Evolutionary conservation across 1,284 basidiomycete species (phyloP), one percentile per base, ranked within the genome.

Genomic region (Pseudozyma sp.): DNA sequence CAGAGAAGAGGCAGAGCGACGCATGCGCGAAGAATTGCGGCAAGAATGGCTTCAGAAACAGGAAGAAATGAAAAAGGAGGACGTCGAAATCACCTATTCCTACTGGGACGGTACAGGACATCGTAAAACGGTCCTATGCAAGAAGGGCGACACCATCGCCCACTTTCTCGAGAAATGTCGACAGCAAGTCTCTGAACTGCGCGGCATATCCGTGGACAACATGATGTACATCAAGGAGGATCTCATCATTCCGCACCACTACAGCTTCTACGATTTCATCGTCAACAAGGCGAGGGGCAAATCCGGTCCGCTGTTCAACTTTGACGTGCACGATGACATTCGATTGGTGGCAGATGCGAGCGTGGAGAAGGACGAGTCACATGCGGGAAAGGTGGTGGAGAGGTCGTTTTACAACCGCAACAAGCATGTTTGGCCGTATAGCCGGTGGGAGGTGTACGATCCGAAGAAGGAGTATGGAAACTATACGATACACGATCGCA

Each of bases 81-180:
- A 93, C 30, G 92, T 97, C 59, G 93, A 96, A 83, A 89, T 97
- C 74, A 91, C 91, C 0, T 99, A 98, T 83, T 97, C 94, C 0
- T 99, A 92, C 85, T 99, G 97, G 97, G 96, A 99, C 82, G 96
- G 96, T 5, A 94, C 92, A 79, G 97, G 97, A 0, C 97, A 99
- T 86, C 88, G 96, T 44, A 97, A 96, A 86, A 91, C 90, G 37
- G 95, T 97, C 16, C 88, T 87, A 94, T 97, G 94, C 86, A 97
- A 94, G 87, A 99, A 99, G 85, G 96, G 96, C n/a, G 95, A 99
- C 80, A 90, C 91, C 51, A 91, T 99, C 61, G 90, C 90, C 3
- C 87, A 87, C 7, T 98, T 99, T 85, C 87, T 99, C 63, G 93
- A 95, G 83, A 97, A 94, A 84, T 96, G 94, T 80, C 89, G 95